These are phyloP conservation scores for Rhodamnia argentea DNA, from an alignment of 345 rosid genomes.

Conservation along the genomic window DNA sequence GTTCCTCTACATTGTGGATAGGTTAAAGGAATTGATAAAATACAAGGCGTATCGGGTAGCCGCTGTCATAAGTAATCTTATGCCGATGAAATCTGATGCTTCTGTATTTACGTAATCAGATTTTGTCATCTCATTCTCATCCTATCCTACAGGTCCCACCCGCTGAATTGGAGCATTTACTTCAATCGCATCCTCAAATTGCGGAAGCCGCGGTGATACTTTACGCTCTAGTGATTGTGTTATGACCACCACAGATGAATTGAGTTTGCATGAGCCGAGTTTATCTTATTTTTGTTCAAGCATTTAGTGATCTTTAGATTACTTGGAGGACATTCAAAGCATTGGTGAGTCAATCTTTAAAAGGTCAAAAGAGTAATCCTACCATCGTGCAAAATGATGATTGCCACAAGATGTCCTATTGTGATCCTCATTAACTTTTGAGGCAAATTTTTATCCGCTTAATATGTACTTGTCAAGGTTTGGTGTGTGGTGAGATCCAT, in stretches of 20 bases:
- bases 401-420: not conserved
- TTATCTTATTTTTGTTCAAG: not conserved
- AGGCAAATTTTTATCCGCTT: no score
- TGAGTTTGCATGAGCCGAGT: not conserved
- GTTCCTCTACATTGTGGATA: slow-evolving; percentile 63
- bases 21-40: slow-evolving; percentile 89
- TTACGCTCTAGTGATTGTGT: slow-evolving; percentile 24
- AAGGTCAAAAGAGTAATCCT: not conserved
- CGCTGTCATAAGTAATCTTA: not conserved
- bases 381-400: not conserved
- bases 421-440: not conserved
- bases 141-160: slow-evolving; percentile 65
- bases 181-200: slow-evolving; percentile 61
- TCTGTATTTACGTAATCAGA: not conserved
- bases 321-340: not conserved
- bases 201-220: slow-evolving; percentile 89
- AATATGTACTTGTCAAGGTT: no score
- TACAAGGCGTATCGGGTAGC: slow-evolving; percentile 89
- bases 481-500: no score
- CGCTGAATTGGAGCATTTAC: slow-evolving; percentile 79
- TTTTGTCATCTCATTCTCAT: not conserved
- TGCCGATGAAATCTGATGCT: not conserved
- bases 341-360: not conserved
- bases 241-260: not conserved
- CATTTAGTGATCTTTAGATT: not conserved